Conservation (phyloP, 257 asterid genomes). For the Fraxinus cuspidata region DNA sequence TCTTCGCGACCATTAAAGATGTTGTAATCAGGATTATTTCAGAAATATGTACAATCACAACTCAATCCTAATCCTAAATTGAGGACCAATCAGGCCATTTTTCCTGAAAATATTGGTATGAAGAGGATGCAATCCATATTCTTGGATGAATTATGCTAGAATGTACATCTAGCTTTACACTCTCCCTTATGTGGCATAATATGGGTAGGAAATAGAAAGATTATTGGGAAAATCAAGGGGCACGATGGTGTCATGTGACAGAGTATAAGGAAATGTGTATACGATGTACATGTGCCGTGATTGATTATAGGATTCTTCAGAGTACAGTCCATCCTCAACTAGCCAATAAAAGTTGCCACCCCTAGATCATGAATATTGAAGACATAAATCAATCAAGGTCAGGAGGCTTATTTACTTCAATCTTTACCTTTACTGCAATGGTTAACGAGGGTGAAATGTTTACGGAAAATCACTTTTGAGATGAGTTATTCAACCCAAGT, state of each 20-base stretch:
- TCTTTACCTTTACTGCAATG: not conserved
- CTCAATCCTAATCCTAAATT: not conserved
- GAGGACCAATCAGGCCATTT: not conserved
- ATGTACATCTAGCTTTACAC: too few species aligned
- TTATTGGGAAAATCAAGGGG: too few species aligned
- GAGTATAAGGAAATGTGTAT: too few species aligned
- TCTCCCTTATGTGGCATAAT: too few species aligned
- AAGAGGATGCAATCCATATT: not conserved
- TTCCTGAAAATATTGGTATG: not conserved
- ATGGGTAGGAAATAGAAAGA: too few species aligned
- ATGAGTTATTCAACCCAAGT: not conserved
- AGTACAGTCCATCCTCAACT: not conserved
- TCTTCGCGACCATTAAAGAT: too few species aligned
- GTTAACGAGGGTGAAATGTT: not conserved
- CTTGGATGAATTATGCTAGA: not conserved
- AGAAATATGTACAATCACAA: too few species aligned
- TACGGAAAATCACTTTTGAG: not conserved
- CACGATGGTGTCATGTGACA: too few species aligned
- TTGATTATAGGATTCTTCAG: not conserved
- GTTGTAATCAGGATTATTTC: too few species aligned
- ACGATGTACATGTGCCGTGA: too few species aligned
- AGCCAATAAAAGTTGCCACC: slow-evolving; percentile 8
- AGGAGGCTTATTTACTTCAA: not conserved
- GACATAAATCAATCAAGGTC: slow-evolving; percentile 16
- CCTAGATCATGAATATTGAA: slow-evolving; percentile 8